These are phyloP conservation scores for Metschnikowia chrysomelidarum DNA, from an alignment of 805 yeast species.

Conservation along the genomic window DNA sequence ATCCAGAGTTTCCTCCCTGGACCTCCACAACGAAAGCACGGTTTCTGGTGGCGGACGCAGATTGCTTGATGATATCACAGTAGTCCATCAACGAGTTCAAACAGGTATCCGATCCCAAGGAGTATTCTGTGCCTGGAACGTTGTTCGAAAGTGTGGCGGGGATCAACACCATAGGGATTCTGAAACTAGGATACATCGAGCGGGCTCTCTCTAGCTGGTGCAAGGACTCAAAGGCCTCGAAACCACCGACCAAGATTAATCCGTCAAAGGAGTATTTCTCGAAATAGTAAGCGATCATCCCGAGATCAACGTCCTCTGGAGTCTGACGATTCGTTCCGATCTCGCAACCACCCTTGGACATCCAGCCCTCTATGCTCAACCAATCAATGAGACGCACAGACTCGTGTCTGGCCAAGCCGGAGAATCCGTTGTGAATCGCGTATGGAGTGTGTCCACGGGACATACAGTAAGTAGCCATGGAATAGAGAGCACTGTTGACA, in stretches of 20 bases:
- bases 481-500: conserved; percentile 85
- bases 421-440: conserved; percentile 91
- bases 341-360: conserved; percentile 89
- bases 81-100: conserved; percentile 66
- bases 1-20: conserved; percentile 86
- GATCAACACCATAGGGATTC: conserved; percentile 73
- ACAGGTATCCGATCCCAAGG: conserved; percentile 75
- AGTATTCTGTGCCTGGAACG: conserved; percentile 81
- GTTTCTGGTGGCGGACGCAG: conserved; percentile 75
- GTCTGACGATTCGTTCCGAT: conserved; percentile 92
- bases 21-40: conserved; percentile 79
- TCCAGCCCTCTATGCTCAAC: conserved; percentile 89
- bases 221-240: conserved; percentile 74
- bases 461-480: conserved; percentile 87
- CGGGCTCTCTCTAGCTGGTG: conserved; percentile 64
- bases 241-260: conserved; percentile 74
- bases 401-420: conserved; percentile 88
- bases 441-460: conserved; percentile 87
- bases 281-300: conserved; percentile 68
- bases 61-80: conserved; percentile 77
- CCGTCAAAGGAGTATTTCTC: conserved; percentile 71
- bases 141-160: conserved; percentile 82
- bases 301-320: conserved; percentile 66
- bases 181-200: conserved; percentile 62
- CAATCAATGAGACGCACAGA: conserved; percentile 72